Evolutionary conservation across 768 basidiomycete genomes (phyloP).

Genomic region (Daedalea quercina): DNA sequence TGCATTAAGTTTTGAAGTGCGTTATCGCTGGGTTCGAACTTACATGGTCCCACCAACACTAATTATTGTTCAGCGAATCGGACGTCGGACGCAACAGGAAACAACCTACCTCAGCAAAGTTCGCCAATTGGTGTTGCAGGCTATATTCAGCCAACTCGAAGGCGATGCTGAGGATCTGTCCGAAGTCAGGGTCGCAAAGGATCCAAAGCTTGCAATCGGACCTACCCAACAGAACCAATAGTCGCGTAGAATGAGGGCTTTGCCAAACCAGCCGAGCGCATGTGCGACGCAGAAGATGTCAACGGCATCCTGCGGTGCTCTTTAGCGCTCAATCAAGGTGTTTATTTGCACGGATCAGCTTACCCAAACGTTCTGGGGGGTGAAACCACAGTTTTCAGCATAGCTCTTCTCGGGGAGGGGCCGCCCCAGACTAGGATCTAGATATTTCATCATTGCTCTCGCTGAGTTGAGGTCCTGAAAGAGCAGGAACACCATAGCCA

Average conservation of each 20-base stretch:
- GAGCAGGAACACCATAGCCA: conserved; percentile 76
- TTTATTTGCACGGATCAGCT: conserved; percentile 8
- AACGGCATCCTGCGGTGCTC: conserved; percentile 54
- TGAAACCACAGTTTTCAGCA: conserved; percentile 72
- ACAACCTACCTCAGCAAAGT: conserved; percentile 72
- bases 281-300: conserved; percentile 88
- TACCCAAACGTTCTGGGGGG: conserved; percentile 62
- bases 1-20: conserved; percentile 1
- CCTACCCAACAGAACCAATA: conserved; percentile 92
- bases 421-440: conserved; percentile 67
- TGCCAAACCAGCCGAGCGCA: conserved; percentile 85
- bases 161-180: conserved; percentile 76
- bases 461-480: conserved; percentile 82
- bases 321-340: neutral
- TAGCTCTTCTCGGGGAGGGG: conserved; percentile 83
- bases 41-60: conserved; percentile 96
- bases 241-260: conserved; percentile 83
- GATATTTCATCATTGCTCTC: conserved; percentile 66
- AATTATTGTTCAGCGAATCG: conserved; percentile 9
- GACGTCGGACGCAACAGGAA: conserved; percentile 10
- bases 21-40: conserved; percentile 19
- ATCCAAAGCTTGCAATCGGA: no score
- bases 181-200: neutral
- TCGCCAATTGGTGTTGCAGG: conserved; percentile 80
- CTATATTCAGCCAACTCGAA: conserved; percentile 90